A percentile compares a stretch with the other conserved stretches of the same genome.
Evolutionary conservation across 2,329 filamentous ascomycete genomes (phyloP).

Genomic region (Phyllosticta citribraziliensis): DNA sequence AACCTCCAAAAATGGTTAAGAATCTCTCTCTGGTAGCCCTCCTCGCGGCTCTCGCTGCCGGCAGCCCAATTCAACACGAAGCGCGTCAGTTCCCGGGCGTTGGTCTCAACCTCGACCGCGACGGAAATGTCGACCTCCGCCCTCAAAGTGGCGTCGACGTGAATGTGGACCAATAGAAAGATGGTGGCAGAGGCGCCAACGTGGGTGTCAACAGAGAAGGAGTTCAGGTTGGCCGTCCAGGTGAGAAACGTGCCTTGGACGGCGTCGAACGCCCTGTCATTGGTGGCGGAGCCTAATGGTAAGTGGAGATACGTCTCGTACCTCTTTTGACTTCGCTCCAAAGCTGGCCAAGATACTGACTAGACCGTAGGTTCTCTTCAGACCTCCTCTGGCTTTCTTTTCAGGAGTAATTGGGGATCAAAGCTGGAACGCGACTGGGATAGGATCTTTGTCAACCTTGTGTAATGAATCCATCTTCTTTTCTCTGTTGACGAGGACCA

Average conservation of each 20-base stretch:
- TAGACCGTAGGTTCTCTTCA: too few relatives aligned
- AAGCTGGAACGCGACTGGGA: too few relatives aligned
- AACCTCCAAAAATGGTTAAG: not conserved
- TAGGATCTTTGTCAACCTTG: too few relatives aligned
- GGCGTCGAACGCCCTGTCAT: not conserved
- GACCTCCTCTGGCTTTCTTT: too few relatives aligned
- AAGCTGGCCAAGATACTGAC: too few relatives aligned
- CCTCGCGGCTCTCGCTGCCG: not conserved
- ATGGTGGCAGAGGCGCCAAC: not conserved
- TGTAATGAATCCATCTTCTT: too few relatives aligned
- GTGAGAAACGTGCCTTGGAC: not conserved
- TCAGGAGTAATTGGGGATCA: too few relatives aligned
- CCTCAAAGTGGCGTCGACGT: not conserved
- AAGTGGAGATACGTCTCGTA: too few relatives aligned
- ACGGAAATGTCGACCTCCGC: not conserved
- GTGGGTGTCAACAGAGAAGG: not conserved
- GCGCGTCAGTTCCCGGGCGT: not conserved
- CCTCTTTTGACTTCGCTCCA: too few relatives aligned
- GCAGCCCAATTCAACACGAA: not conserved
- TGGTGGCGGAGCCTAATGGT: not conserved
- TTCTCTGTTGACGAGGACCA: too few relatives aligned
- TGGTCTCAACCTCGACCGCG: not conserved
- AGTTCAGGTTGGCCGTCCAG: not conserved
- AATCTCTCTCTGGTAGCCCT: not conserved
- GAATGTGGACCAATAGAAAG: not conserved